These are phyloP conservation scores for Blastobotrys peoriensis DNA, from an alignment of 805 yeast species.

Conservation along the genomic window DNA sequence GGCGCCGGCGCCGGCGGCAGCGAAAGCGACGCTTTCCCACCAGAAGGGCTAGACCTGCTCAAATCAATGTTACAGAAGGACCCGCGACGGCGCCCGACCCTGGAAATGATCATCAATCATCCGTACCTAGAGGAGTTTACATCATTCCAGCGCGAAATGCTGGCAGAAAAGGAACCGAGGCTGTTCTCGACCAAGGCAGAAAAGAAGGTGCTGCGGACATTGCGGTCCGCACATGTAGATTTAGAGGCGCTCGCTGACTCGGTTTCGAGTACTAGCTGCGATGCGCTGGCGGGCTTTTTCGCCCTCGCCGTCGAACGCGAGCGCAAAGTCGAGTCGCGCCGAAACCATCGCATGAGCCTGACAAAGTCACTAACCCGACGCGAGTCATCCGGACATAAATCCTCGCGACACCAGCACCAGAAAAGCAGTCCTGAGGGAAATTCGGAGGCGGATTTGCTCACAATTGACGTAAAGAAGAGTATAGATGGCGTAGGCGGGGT, in stretches of 20 bases:
- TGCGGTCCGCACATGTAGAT: constrained; percentile 60
- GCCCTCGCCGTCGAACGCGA: constrained; percentile 56
- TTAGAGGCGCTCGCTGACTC: constrained; percentile 52
- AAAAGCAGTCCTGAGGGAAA: no score
- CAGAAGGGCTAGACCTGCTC: constrained; percentile 47
- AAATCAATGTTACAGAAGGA: constrained; percentile 55
- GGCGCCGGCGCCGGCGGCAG: constrained; percentile 3
- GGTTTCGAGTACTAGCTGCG: constrained; percentile 55
- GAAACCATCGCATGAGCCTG: constrained; percentile 12
- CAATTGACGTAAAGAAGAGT: no score
- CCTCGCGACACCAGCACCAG: no score
- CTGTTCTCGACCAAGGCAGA: constrained; percentile 60
- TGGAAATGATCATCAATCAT: constrained; percentile 44
- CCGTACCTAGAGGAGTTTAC: constrained; percentile 48
- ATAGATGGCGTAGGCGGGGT: no score
- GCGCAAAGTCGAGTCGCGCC: constrained; percentile 14
- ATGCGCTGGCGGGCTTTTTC: constrained; percentile 71
- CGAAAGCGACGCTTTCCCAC: constrained; percentile 8
- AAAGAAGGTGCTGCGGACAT: constrained; percentile 50
- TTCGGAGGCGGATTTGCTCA: no score
- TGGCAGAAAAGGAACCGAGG: constrained; percentile 30
- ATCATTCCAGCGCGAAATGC: constrained; percentile 35
- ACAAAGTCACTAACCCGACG: constrained; percentile 10
- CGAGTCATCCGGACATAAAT: constrained; percentile 4
- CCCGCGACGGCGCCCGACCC: constrained; percentile 56